Conservation (phyloP, 805 yeast genomes). For the Sugiyamaella qingdaonensis region DNA sequence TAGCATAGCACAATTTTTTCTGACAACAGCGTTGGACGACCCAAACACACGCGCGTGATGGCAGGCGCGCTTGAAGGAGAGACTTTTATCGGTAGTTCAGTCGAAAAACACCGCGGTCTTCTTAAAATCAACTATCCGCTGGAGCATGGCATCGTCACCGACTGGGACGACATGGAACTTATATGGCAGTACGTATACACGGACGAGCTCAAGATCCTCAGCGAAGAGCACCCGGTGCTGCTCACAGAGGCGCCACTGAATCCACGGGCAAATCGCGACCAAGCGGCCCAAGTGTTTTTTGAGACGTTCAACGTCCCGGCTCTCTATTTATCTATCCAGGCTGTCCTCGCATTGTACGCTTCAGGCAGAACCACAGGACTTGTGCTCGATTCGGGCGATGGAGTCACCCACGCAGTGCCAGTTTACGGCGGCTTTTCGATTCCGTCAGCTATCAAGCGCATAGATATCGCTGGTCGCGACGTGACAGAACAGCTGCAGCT, state of each 20-base stretch:
- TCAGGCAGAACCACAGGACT: constrained; percentile 89
- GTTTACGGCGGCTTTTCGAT: constrained; percentile 85
- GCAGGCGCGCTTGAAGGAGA: constrained; percentile 65
- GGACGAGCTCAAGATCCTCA: constrained; percentile 50
- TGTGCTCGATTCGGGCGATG: constrained; percentile 90
- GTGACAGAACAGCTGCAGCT: constrained; percentile 70
- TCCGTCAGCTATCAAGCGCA: constrained; percentile 64
- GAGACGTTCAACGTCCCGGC: constrained; percentile 75
- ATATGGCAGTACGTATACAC: constrained; percentile 69
- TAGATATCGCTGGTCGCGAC: constrained; percentile 84
- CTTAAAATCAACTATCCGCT: constrained; percentile 67
- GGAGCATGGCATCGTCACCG: constrained; percentile 67
- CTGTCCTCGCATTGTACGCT: constrained; percentile 80
- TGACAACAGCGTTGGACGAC: constrained; percentile 55
- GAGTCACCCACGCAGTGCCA: constrained; percentile 83
- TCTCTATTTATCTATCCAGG: constrained; percentile 67
- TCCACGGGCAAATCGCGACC: constrained; percentile 57
- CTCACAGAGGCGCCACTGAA: constrained; percentile 88
- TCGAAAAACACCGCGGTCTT: constrained; percentile 76
- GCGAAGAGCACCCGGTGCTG: constrained; percentile 83
- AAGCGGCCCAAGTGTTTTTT: constrained; percentile 59
- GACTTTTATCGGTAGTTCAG: constrained; percentile 68
- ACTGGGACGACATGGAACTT: constrained; percentile 85
- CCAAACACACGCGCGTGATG: constrained; percentile 81
- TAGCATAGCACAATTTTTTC: not conserved